Base-by-base conservation (phyloP, 2,329 filamentous ascomycete genomes). In the Cercospora zeae-maydis region DNA sequence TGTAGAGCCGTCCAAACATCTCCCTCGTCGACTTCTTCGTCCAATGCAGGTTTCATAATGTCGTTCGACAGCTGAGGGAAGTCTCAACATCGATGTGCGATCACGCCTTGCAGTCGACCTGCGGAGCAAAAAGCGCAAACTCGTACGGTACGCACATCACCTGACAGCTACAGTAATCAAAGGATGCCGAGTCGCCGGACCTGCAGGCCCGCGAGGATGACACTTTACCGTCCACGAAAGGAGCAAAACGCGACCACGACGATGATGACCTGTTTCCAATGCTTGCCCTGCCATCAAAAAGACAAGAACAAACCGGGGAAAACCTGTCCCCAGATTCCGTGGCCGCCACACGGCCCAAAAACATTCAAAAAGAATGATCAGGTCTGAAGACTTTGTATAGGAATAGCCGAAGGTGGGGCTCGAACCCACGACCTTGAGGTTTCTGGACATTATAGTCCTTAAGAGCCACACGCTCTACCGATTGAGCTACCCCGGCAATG, bases 401-500 rank as follows among this genome's bases (percentile, higher is more conserved):
- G 65, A 69, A 67, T 62, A 69, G 67, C 67, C 67, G 67, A 69
- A 69, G 67, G 67, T 63, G 67, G 65, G 67, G 67, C 67, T 68
- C 63, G 65, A 67, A 69, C 67, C 65, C 67, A 63, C 67, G 67
- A 67, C 65, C 67, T 69, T 67, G 65, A 67, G 67, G 65, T 69
- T 58, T 49, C 60, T 61, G 37, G 31, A 47, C 49, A 36, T 36
- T 7, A 9, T 34, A 11, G 34, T 53, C 53, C 27, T 42, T 68
- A 69, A 70, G 66, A 70, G 68, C 68, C 68, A 70, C 66, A 70
- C 78, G 78, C 78, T 80, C 78, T 80, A 77, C 78, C 79, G 77
- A 81, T 81, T 81, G 79, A 81, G 79, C 78, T 80, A 80, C 77
- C 78, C 78, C 74, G 78, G 78, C 78, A 68, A 49, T 13, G 58